These are phyloP conservation scores for Starmerella lactis-condensi DNA, from an alignment of 805 yeast species.

Conservation along the genomic window DNA sequence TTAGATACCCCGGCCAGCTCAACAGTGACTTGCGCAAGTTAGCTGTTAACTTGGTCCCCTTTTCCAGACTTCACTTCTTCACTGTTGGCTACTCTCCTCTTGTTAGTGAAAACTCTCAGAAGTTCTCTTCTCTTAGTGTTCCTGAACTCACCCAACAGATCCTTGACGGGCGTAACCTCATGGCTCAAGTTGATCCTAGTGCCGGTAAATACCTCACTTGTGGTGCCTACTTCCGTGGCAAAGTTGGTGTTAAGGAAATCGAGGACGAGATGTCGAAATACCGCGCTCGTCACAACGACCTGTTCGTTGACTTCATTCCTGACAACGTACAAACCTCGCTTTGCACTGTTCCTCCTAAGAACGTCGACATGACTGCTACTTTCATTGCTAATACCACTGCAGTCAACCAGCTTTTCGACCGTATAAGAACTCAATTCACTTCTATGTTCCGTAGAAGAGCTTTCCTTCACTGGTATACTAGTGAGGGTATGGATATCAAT, in stretches of 20 bases:
- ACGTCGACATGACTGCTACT: conserved; percentile 74
- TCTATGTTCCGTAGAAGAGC: conserved; percentile 90
- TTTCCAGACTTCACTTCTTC: conserved; percentile 87
- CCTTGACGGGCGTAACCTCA: conserved; percentile 83
- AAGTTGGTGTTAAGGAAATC: conserved; percentile 79
- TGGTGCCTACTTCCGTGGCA: conserved; percentile 88
- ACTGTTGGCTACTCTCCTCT: conserved; percentile 92
- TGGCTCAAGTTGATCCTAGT: conserved; percentile 88
- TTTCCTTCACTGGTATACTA: conserved; percentile 88
- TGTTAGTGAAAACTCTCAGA: conserved; percentile 59
- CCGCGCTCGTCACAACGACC: conserved; percentile 60
- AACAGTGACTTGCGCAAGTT: conserved; percentile 82
- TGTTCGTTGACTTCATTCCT: conserved; percentile 93
- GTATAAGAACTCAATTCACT: conserved; percentile 75
- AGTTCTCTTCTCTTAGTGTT: conserved; percentile 68
- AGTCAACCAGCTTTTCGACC: conserved; percentile 73
- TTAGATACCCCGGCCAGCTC: conserved; percentile 88
- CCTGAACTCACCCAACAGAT: conserved; percentile 87
- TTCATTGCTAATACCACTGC: conserved; percentile 87
- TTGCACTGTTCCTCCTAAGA: conserved; percentile 78
- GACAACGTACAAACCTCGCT: conserved; percentile 87
- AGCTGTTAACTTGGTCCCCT: conserved; percentile 87
- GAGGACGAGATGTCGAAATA: conserved; percentile 82
- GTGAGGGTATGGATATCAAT: conserved; percentile 91
- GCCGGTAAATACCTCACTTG: conserved; percentile 83